Conservation (phyloP, 2,329 filamentous ascomycete species). For the Chaetoscypha palmicola region DNA sequence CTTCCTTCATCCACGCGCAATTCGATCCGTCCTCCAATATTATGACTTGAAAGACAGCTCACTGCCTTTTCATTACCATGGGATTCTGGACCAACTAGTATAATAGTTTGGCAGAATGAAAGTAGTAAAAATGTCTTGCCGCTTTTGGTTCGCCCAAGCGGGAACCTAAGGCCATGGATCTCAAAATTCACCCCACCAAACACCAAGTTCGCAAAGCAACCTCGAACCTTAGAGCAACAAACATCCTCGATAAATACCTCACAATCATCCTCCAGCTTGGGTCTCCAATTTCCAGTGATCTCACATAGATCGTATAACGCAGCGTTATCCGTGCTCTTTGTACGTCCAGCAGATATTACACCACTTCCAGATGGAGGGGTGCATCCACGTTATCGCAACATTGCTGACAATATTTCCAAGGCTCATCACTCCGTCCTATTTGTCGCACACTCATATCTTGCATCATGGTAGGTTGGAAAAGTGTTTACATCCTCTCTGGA, state of each 20-base stretch:
- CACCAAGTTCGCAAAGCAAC: too few relatives aligned
- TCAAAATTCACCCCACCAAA: too few relatives aligned
- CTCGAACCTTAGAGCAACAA: too few relatives aligned
- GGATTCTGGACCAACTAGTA: too few relatives aligned
- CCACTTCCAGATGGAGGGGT: neutral
- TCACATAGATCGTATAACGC: neutral
- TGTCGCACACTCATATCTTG: conserved; percentile 13
- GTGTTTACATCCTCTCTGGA: neutral
- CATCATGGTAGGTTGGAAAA: conserved; percentile 22
- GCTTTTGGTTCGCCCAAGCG: too few relatives aligned
- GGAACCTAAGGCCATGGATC: too few relatives aligned
- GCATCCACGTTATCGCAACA: conserved; percentile 6
- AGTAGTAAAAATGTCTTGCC: too few relatives aligned
- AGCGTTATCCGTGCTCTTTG: neutral
- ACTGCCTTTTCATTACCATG: too few relatives aligned
- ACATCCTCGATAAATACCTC: conserved; percentile 12
- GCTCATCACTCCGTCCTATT: conserved; percentile 13
- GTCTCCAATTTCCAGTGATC: neutral
- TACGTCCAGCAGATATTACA: neutral
- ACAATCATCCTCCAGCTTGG: conserved; percentile 1
- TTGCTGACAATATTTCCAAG: conserved; percentile 19
- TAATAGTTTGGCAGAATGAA: too few relatives aligned
- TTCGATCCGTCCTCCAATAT: too few relatives aligned
- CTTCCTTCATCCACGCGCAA: too few relatives aligned
- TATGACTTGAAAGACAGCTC: too few relatives aligned